Evolutionary conservation across 441 rosid species (phyloP), one percentile per base, ranked within the genome.

Genomic region (Aleurites moluccanus): DNA sequence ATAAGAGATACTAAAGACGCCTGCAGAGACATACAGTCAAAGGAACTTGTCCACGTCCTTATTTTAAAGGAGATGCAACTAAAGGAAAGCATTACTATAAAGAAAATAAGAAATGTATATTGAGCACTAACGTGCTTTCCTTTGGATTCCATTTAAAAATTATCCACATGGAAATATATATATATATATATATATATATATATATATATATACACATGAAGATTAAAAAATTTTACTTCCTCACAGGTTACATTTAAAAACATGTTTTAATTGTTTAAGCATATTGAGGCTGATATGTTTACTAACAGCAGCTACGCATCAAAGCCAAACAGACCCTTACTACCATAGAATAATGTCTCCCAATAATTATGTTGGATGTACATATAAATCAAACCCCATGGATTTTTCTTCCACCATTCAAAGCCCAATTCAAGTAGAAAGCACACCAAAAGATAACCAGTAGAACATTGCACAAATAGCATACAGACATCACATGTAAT

Each of bases 1-100:
- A 42, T 30, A 73, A 38, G 13, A 74, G 56, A 67, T 10, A 69
- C 64, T 52, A 30, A 45, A 68, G 67, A 70, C 35, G 61, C 9
- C 16, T 44, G 33, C 62, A 56, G 10, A 10, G 20, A 20, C 40
- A 38, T n/a, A n/a, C n/a, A 9, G 42, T 63, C 35, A 15, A 35
- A 25, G 64, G 38, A 56, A 30, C 20, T 30, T 7, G 33, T 9
- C 18, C 38, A 40, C 64, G 23, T 57, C 65, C 53, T 42, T 56
- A 61, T 23, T 38, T 3, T 27, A 23, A 69, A 69, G 40, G 9
- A 38, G 40, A 35, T 15, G 38, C 28, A 42, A 56, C 7, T 11
- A n/a, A 73, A 63, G 21, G 61, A 63, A 70, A 52, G 16, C 69
- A 20, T 10, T 21, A 50, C 40, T 28, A 59, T 4, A 27, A 71